A percentile compares a stretch with the other conserved stretches of the same genome.
phyloP scores from a whole-genome alignment of 164 flowering plant genomes.

The Magnolia changhungtana region DNA sequence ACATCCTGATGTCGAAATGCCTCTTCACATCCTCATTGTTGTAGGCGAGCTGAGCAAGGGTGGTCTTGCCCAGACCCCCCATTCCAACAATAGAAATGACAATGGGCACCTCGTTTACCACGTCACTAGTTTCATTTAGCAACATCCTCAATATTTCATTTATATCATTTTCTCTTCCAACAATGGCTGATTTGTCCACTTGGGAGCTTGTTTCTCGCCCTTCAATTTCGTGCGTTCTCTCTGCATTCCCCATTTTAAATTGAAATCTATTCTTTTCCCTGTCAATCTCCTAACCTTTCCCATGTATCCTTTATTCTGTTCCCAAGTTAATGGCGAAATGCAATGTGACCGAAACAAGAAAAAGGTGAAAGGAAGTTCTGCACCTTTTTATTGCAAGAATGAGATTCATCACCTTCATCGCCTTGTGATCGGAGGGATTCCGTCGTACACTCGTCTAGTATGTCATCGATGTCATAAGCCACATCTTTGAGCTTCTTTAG shows the following conservation, averaged over 20 bases:
- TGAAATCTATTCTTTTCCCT: background rate
- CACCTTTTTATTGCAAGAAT: background rate
- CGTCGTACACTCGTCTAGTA: conserved; percentile 1
- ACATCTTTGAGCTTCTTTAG: background rate
- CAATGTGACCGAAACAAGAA: background rate
- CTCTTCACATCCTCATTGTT: background rate
- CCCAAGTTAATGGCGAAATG: background rate
- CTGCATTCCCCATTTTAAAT: background rate
- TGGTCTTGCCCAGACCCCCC: background rate
- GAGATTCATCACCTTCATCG: background rate
- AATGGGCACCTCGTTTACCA: background rate
- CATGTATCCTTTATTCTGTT: background rate
- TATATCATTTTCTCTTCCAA: background rate
- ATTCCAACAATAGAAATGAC: background rate
- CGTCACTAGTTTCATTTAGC: background rate
- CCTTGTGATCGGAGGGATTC: background rate
- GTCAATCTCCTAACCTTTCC: background rate
- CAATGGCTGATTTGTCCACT: background rate
- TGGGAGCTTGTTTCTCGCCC: background rate
- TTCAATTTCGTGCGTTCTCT: background rate
- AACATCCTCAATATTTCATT: background rate
- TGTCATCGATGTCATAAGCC: conserved; percentile 4
- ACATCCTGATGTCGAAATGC: background rate
- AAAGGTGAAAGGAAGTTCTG: background rate
- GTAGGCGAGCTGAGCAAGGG: background rate